Evolutionary conservation across 768 basidiomycete genomes (phyloP), one percentile per base, ranked within the genome.

Genomic region (Leucocoprinus birnbaumii): DNA sequence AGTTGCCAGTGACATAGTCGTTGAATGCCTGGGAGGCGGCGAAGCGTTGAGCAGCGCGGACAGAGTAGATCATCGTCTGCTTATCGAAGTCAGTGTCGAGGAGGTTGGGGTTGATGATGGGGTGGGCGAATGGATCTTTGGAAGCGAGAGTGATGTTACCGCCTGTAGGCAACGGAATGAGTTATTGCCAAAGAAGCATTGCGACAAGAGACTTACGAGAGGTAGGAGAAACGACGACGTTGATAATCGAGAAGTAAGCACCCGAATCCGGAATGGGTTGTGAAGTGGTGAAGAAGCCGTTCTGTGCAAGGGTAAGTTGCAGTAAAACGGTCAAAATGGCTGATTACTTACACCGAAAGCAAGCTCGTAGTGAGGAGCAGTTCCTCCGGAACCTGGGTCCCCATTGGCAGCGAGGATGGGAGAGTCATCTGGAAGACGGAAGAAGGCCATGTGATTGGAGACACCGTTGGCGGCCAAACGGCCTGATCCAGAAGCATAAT

Each of bases 91-190:
- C 56, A 24, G 61, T 61, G 44, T 51, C 60, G 24, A 77, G 69
- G 67, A 79, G 73, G 45, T 72, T 73, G 3, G 78, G 76, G 48
- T 69, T 58, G 41, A 69, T 65, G 27, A 65, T 25, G 3, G 68
- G 66, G 1, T 51, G 25, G 22, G 58, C 63, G 50, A 66, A 65
- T 5, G 68, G 68, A 46, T 69, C 59, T 6, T 43, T 58, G 26
- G 61, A 59, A 6, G 40, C 42, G 4, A 67, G 22, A 10, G 55
- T 62, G 14, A 69, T 56, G 25, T 58, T 57, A 7, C 68, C 68
- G 13, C 49, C 56, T 57, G 11, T 34, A 38, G 31, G 16, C 13
- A 7, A 10, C 4, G 16, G 3, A 38, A 21, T 40, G n/a, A 31
- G 38, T 6, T 19, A 38, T 38, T n/a, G 13, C 4, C 38, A 4